These are phyloP conservation scores for Themeda triandra DNA, from an alignment of 176 grass and related monocot genomes.

Conservation along the genomic window DNA sequence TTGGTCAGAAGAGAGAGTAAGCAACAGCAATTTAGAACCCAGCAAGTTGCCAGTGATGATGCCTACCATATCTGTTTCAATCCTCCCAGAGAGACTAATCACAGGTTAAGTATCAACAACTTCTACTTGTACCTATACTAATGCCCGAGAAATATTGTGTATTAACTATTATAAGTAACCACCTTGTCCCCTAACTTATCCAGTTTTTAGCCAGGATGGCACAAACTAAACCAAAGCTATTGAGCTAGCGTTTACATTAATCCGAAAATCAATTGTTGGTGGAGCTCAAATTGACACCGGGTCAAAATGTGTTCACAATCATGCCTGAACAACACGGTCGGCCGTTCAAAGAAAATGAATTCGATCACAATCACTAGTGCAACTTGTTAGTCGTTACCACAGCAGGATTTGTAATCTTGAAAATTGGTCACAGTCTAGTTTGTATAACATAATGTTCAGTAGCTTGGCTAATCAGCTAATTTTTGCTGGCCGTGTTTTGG, in stretches of 20 bases:
- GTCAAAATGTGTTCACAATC: conserved; percentile 27
- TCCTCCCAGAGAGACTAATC: conserved; percentile 27
- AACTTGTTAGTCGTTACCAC: conserved; percentile 23
- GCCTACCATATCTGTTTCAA: conserved; percentile 34
- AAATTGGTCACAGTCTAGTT: conserved; percentile 18
- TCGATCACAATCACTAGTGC: conserved; percentile 23
- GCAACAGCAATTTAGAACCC: conserved; percentile 34
- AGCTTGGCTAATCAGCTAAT: conserved; percentile 7
- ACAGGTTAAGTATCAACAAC: conserved; percentile 36
- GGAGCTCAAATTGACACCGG: neutral
- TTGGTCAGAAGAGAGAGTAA: conserved; percentile 46
- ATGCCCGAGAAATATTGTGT: neutral
- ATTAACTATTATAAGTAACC: conserved; percentile 36
- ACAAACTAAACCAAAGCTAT: neutral
- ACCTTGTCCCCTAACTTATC: neutral
- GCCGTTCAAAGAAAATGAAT: conserved; percentile 23
- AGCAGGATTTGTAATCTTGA: conserved; percentile 26
- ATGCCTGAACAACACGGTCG: conserved; percentile 19
- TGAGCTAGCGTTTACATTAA: conserved; percentile 21
- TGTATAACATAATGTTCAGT: conserved; percentile 16
- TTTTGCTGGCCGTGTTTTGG: neutral
- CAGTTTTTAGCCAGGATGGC: conserved; percentile 4
- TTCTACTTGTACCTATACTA: conserved; percentile 38
- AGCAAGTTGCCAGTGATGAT: conserved; percentile 48
- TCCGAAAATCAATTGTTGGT: neutral